These are phyloP conservation scores for Metschnikowia gelsemii DNA, from an alignment of 805 yeast species.

Conservation along the genomic window DNA sequence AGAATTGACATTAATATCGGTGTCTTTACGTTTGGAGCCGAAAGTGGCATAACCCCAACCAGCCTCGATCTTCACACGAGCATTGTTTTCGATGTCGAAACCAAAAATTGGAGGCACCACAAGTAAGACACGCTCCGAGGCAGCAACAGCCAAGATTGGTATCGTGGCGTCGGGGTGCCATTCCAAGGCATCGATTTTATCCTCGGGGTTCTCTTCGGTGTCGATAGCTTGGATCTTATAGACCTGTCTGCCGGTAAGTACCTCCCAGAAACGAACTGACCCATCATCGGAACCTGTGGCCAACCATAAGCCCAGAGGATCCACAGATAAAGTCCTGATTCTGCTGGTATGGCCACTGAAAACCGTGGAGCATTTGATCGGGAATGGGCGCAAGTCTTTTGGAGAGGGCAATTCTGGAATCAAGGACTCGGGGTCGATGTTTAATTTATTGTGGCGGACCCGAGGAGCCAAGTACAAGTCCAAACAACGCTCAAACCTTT, in stretches of 20 bases:
- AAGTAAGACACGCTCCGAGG: constrained; percentile 76
- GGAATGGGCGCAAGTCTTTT: constrained; percentile 94
- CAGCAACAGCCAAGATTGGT: constrained; percentile 82
- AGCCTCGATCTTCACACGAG: constrained; percentile 74
- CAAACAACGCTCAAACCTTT: constrained; percentile 88
- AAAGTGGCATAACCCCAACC: constrained; percentile 87
- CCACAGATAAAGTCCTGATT: constrained; percentile 78
- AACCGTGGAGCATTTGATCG: constrained; percentile 80
- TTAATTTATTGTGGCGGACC: constrained; percentile 83
- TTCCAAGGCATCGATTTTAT: constrained; percentile 73
- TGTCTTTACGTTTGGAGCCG: constrained; percentile 49
- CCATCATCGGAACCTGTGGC: constrained; percentile 99
- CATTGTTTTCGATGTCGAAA: constrained; percentile 76
- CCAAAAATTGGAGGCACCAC: constrained; percentile 92
- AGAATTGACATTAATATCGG: constrained; percentile 37
- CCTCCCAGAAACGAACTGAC: constrained; percentile 94
- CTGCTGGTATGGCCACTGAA: constrained; percentile 82
- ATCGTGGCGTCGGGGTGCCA: constrained; percentile 83
- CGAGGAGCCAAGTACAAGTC: constrained; percentile 96
- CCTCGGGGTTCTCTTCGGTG: constrained; percentile 58
- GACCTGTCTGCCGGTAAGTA: constrained; percentile 90
- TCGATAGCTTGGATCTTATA: constrained; percentile 57
- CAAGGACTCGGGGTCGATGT: constrained; percentile 93
- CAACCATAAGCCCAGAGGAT: constrained; percentile 89
- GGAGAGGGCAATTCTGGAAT: constrained; percentile 97